A percentile compares a stretch with the other conserved stretches of the same genome.
These are phyloP conservation scores for Lasiodiplodia gonubiensis DNA, from an alignment of 2,329 filamentous ascomycete genomes.

Conservation along the genomic window DNA sequence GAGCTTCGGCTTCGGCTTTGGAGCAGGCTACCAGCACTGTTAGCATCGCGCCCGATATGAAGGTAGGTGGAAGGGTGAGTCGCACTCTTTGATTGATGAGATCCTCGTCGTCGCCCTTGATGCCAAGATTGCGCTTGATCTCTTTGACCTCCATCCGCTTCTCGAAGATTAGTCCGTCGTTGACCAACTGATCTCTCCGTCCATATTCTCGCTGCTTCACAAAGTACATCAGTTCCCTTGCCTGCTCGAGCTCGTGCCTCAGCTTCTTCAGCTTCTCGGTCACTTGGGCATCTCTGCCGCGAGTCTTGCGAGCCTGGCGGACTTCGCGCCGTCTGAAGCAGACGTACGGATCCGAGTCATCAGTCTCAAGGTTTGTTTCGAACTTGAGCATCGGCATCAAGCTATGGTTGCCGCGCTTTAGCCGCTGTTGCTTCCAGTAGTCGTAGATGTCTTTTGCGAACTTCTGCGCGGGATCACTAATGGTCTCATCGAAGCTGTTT, in stretches of 20 bases:
- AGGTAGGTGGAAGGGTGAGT: conserved; percentile 28
- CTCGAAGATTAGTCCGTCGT: conserved; percentile 81
- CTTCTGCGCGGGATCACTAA: conserved; percentile 59
- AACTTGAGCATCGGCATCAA: conserved; percentile 86
- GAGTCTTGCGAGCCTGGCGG: conserved; percentile 90
- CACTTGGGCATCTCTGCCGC: conserved; percentile 90
- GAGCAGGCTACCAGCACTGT: conserved; percentile 40
- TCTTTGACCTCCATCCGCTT: conserved; percentile 83
- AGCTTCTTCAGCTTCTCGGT: conserved; percentile 93
- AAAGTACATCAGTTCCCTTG: conserved; percentile 77
- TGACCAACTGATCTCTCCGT: conserved; percentile 76
- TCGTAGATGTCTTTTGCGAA: conserved; percentile 83
- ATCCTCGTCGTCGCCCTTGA: conserved; percentile 93
- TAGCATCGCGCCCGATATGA: conserved; percentile 31
- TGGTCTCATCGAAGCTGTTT: conserved; percentile 65
- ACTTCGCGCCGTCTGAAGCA: conserved; percentile 96
- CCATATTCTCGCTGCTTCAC: conserved; percentile 80
- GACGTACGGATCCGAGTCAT: conserved; percentile 96
- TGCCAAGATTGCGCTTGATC: conserved; percentile 83
- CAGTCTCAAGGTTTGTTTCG: conserved; percentile 90
- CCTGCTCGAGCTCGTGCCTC: conserved; percentile 88
- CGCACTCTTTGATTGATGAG: conserved; percentile 87
- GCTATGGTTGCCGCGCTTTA: conserved; percentile 69
- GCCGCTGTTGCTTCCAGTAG: conserved; percentile 80
- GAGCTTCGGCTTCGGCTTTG: conserved; percentile 62